Conservation (phyloP, 257 asterid species). For the Solanum rostratum region DNA sequence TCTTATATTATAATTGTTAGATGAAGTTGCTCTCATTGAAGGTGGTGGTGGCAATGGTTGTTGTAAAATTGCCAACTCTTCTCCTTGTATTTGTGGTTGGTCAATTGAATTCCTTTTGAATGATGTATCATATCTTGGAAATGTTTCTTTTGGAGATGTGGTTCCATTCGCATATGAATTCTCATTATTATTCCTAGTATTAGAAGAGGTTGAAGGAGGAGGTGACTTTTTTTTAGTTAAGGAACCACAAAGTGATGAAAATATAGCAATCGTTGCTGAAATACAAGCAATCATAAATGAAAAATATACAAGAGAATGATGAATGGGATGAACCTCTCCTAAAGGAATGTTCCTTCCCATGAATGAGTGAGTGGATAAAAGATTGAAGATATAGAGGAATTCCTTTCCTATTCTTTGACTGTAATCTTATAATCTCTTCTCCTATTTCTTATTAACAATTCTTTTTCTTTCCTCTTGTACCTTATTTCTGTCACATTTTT, state of each 20-base stretch:
- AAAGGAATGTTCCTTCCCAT: slow-evolving; percentile 45
- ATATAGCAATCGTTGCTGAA: slow-evolving; percentile 19
- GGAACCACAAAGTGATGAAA: slow-evolving; percentile 52
- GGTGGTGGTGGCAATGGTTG: slow-evolving; percentile 30
- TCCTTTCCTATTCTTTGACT: neutral
- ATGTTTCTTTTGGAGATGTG: neutral
- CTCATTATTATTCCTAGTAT: neutral
- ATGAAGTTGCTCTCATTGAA: slow-evolving; percentile 14
- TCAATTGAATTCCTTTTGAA: neutral
- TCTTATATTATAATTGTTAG: neutral
- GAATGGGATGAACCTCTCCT: slow-evolving; percentile 9
- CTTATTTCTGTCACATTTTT: neutral
- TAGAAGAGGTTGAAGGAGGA: neutral
- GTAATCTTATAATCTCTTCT: neutral
- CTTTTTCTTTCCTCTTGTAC: neutral
- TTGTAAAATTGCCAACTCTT: neutral
- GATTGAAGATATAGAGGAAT: neutral
- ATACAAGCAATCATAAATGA: slow-evolving; percentile 17
- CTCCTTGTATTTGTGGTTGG: neutral
- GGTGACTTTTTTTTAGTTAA: slow-evolving; percentile 14
- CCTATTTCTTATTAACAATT: neutral
- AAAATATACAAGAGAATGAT: slow-evolving; percentile 9
- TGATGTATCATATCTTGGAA: neutral
- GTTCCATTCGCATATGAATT: neutral
- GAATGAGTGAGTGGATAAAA: neutral